Base-by-base conservation (phyloP, 2,329 filamentous ascomycete genomes). In the Hymenoscyphus infarciens region DNA sequence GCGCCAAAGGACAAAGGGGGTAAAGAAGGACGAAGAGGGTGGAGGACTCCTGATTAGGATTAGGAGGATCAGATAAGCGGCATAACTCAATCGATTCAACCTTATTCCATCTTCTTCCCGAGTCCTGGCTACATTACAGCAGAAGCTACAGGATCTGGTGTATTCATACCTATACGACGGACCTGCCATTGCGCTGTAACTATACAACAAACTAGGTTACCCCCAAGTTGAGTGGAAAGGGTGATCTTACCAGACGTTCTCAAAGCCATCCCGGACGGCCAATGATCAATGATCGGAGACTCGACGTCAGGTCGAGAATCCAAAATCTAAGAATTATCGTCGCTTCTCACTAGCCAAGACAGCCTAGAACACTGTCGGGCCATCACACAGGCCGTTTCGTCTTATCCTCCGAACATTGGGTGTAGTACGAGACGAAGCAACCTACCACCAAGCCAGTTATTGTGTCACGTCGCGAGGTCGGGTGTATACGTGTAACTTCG, bases 391-490 rank as follows among this genome's bases (percentile, higher is more conserved):
- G 42, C 39, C 39, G 39, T 10, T 10, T n/a, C 39, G 42, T 49
- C n/a, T 49, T 49, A 49, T 49, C n/a, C 42, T 49, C n/a, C 19
- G n/a, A 49, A 49, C 42, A 45, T 45, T 45, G 42, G 42, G 19
- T 22, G 8, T 11, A 49, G 42, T 49, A 49, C 42, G 42, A 49
- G 42, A 22, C 33, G 13, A 35, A 35, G 10, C 19, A 22, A 10
- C 19, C 5, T 11, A 22, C 3, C 10, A 49, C 42, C n/a, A 49
- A 49, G 42, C 42, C 19, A 49, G 33, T 35, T 35, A 35, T 35
- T 35, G 33, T 35, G 33, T 10, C 33, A 35, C 33, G 33, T 4
- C 33, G 10, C 13, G 33, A 35, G 33, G 33, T 13, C 33, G 8
- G 33, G 8, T 35, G 33, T 35, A 11, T 35, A 11, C 33, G 10